A percentile compares a stretch with the other conserved stretches of the same genome.
Evolutionary conservation across 352 stramenopile species (phyloP).

Genomic region (Globisporangium polare): DNA sequence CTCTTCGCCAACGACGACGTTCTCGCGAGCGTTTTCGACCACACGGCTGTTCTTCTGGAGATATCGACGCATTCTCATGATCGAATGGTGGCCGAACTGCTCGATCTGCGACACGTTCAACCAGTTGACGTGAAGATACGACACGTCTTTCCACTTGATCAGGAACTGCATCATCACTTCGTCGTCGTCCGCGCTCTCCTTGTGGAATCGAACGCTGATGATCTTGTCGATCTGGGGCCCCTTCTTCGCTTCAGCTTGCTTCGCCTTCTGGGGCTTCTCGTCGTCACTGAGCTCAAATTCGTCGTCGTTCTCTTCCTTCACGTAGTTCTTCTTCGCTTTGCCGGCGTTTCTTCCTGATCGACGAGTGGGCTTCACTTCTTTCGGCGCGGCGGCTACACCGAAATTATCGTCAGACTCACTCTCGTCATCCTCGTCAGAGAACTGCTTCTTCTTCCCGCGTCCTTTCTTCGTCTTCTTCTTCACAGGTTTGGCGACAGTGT

Average conservation of each 20-base stretch:
- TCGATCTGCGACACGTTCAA: slow-evolving; percentile 94
- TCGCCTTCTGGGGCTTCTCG: slow-evolving; percentile 51
- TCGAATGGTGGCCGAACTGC: slow-evolving; percentile 69
- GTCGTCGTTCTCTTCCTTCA: slow-evolving; percentile 71
- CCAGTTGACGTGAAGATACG: slow-evolving; percentile 98
- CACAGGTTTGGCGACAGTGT: slow-evolving; percentile 47
- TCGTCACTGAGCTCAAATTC: slow-evolving; percentile 71
- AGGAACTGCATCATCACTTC: slow-evolving; percentile 94
- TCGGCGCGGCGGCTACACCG: slow-evolving; percentile 26
- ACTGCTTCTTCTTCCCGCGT: slow-evolving; percentile 59
- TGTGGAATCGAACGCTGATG: slow-evolving; percentile 84
- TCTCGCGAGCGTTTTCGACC: slow-evolving; percentile 75
- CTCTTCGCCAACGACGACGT: slow-evolving; percentile 64
- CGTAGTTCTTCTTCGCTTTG: slow-evolving; percentile 84
- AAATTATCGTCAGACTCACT: slow-evolving; percentile 63
- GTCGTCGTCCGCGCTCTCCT: slow-evolving; percentile 31
- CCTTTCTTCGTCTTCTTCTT: slow-evolving; percentile 68
- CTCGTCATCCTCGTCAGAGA: slow-evolving; percentile 78
- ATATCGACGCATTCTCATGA: slow-evolving; percentile 83
- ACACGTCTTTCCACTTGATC: slow-evolving; percentile 99
- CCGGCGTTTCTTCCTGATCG: slow-evolving; percentile 79
- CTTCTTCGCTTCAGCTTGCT: slow-evolving; percentile 30
- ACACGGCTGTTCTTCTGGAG: slow-evolving; percentile 84
- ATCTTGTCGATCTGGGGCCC: slow-evolving; percentile 93
- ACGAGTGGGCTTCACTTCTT: slow-evolving; percentile 55